Evolutionary conservation across 306 rosid genomes (phyloP), one percentile per base, ranked within the genome.

Genomic region (Casuarina equisetifolia): DNA sequence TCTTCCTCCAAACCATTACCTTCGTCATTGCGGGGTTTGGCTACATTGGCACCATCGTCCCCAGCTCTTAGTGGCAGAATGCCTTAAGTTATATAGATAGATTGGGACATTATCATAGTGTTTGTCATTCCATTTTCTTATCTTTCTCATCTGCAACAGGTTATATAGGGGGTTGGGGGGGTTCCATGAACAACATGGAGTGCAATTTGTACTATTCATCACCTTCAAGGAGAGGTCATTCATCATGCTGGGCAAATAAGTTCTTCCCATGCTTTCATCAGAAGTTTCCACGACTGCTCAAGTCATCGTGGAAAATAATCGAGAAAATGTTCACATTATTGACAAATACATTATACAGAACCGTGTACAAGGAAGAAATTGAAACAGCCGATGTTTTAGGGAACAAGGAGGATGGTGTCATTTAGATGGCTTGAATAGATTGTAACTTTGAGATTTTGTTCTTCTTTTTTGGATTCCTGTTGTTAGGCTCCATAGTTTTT

Each of bases 11-110:
- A 83, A 92, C 97, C 78, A 12, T 95, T 36, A 62, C 86, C 62
- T 95, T 95, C 91, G 59, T 92, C 77, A 87, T 95, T 76, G 89
- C 91, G 2, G 99, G 99, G 85, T 82, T 95, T 76, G 99, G 99
- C 78, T 95, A 89, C 55, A 86, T 95, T 20, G 99, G 99, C 77
- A 95, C 99, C 89, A 95, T 95, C 44, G 92, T 95, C 72, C 94
- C 91, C 83, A 90, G 87, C 86, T 72, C 80, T 38, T 79, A 45
- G 66, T 64, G 83, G 75, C 75, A 57, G 51, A 16, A 42, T 54
- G 44, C 74, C 35, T 25, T 3, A 70, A 44, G 66, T 79, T 50
- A 64, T 71, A 76, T 69, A 69, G 53, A 7, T 52, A 69, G 49
- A 50, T 67, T 32, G 84, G 81, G 52, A 12, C 39, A n/a, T 54